phyloP scores from a whole-genome alignment of 306 rosid species.

The Urtica urens region DNA sequence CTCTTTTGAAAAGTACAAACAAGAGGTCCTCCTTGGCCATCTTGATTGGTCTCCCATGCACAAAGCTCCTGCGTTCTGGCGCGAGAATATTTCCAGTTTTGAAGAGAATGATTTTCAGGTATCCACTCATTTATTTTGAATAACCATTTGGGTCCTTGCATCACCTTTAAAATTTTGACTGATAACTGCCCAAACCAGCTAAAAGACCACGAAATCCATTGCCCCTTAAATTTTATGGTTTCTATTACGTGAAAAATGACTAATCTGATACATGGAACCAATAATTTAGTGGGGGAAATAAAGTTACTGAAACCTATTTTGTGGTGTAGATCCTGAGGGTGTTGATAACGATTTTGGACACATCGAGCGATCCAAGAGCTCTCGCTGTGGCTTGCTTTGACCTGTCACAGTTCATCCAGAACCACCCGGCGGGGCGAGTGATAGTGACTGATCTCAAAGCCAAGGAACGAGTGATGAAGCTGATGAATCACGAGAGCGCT shows the following conservation, averaged over 20 bases:
- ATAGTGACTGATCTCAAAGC: slow-evolving; percentile 91
- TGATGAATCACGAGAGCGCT: slow-evolving; percentile 83
- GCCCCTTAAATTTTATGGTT: too few relatives aligned
- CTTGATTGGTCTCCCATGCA: slow-evolving; percentile 99
- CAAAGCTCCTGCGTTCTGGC: slow-evolving; percentile 89
- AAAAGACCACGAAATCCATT: too few relatives aligned
- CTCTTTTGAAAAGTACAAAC: slow-evolving; percentile 88
- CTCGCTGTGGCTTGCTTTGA: slow-evolving; percentile 90
- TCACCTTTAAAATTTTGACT: background rate
- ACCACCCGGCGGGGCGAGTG: slow-evolving; percentile 75
- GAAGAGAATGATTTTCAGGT: slow-evolving; percentile 99
- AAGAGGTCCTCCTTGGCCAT: slow-evolving; percentile 89
- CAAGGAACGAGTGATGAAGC: slow-evolving; percentile 89
- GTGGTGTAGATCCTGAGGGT: slow-evolving; percentile 77
- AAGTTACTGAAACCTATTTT: background rate
- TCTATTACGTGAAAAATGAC: too few relatives aligned
- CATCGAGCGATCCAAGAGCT: slow-evolving; percentile 74
- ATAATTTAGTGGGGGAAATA: too few relatives aligned
- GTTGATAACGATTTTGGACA: slow-evolving; percentile 75
- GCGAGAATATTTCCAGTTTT: slow-evolving; percentile 62
- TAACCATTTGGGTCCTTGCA: background rate
- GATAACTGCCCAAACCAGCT: background rate
- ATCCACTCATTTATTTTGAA: background rate
- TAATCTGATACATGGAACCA: too few relatives aligned
- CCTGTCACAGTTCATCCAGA: slow-evolving; percentile 81